Percentiles rank a stretch among this genome's conserved stretches.
phyloP scores from a whole-genome alignment of 208 protist species.

The Crithidia thermophila region DNA sequence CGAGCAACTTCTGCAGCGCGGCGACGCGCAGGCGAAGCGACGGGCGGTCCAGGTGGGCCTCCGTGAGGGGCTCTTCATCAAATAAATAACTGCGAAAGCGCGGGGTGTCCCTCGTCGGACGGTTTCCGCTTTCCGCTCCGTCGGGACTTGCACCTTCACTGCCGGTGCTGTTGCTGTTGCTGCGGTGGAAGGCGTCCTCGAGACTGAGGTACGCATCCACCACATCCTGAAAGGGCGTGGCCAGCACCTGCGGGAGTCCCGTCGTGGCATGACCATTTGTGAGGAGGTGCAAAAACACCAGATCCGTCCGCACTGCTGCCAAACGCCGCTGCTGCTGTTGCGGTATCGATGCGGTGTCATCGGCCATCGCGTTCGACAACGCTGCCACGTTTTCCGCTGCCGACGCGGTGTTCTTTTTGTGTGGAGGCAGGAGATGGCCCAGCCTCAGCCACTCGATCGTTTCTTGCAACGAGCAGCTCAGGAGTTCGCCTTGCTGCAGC shows the following conservation, averaged over 20 bases:
- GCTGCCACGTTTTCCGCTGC: constrained; percentile 2
- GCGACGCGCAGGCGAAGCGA: constrained; percentile 44
- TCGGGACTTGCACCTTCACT: background rate
- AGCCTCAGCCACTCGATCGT: constrained; percentile 72
- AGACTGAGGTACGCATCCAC: constrained; percentile 59
- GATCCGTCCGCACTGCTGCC: constrained; percentile 57
- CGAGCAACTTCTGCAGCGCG: constrained; percentile 42
- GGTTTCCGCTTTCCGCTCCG: too few relatives aligned
- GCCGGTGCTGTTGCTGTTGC: background rate
- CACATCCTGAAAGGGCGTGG: constrained; percentile 54
- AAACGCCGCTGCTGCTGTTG: constrained; percentile 38
- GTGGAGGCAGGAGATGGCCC: constrained; percentile 39
- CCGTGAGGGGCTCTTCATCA: constrained; percentile 31
- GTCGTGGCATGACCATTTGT: constrained; percentile 52
- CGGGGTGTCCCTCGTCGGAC: too few relatives aligned
- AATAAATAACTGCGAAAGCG: constrained; percentile 33
- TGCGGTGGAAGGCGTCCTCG: background rate
- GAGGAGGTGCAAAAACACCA: constrained; percentile 70
- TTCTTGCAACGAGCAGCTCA: constrained; percentile 59
- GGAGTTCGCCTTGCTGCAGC: constrained; percentile 61
- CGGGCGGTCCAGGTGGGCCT: constrained; percentile 7
- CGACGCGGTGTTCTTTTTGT: background rate
- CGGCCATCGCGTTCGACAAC: background rate
- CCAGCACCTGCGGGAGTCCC: constrained; percentile 39
- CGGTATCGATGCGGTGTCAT: background rate